Percentiles rank a stretch among this genome's conserved stretches.
Evolutionary conservation across 2,329 filamentous ascomycete genomes (phyloP).

Genomic region (Alternaria panax): DNA sequence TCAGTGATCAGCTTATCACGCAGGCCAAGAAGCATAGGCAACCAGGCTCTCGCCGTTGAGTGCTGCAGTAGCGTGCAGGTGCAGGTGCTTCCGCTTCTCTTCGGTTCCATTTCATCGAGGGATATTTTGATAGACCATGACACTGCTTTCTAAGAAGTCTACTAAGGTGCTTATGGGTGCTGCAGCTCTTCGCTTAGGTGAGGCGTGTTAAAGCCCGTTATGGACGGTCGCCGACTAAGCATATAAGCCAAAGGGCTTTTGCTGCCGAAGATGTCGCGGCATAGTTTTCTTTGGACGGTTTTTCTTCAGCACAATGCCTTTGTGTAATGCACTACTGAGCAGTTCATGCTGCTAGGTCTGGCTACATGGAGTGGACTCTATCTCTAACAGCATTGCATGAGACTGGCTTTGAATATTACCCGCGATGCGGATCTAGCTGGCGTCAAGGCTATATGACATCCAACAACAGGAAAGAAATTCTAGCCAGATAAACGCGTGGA

Average conservation of each 20-base stretch:
- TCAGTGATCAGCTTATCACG: background rate
- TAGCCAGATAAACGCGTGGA: background rate
- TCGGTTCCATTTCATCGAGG: background rate
- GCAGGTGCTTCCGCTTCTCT: conserved; percentile 1
- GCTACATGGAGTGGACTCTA: background rate
- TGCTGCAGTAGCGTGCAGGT: conserved; percentile 2
- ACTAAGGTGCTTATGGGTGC: background rate
- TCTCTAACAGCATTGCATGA: background rate
- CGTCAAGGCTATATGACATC: background rate
- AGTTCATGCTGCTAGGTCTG: background rate
- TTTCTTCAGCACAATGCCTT: background rate
- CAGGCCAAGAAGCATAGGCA: background rate
- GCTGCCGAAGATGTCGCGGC: conserved; percentile 2
- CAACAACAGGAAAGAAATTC: background rate
- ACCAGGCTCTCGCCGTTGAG: background rate
- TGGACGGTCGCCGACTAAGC: conserved; percentile 1
- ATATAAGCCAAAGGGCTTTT: background rate
- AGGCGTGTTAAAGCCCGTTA: background rate
- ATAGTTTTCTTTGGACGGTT: background rate
- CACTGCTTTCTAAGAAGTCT: background rate
- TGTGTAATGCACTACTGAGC: background rate
- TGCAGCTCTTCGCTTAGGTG: background rate
- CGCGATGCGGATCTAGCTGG: background rate
- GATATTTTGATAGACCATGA: conserved; percentile 1
- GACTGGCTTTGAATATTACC: background rate